Percentiles rank a stretch among this genome's conserved stretches.
phyloP scores from a whole-genome alignment of 2,329 filamentous ascomycete species.

The Tolypocladium ovalisporum region DNA sequence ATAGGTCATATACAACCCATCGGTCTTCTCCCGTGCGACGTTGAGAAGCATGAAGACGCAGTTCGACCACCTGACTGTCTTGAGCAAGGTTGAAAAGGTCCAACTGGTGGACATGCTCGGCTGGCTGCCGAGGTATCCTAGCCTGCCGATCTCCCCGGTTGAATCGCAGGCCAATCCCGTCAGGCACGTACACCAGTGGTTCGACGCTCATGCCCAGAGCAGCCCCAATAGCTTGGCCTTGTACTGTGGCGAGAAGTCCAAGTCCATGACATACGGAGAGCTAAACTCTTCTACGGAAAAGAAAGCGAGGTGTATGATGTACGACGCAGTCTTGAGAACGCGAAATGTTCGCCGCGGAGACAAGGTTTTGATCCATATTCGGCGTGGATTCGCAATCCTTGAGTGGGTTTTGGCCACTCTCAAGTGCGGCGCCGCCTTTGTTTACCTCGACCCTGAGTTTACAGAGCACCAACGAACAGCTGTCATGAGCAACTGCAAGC shows the following conservation, averaged over 20 bases:
- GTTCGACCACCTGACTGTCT: not conserved
- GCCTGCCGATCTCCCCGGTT: not conserved
- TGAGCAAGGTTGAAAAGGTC: not conserved
- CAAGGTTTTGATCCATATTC: not conserved
- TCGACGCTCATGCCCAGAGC: constrained; percentile 3
- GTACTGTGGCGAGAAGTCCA: not conserved
- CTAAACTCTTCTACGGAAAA: constrained; percentile 1
- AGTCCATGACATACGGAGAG: constrained; percentile 2
- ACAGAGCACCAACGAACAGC: not conserved
- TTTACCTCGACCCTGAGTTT: constrained; percentile 2
- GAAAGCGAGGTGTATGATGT: constrained; percentile 1
- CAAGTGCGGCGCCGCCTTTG: constrained; percentile 4
- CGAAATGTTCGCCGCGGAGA: not conserved
- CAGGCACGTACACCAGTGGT: constrained; percentile 4
- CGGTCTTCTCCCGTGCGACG: not conserved
- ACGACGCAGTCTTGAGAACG: not conserved
- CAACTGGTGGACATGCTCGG: constrained; percentile 2
- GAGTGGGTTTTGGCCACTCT: constrained; percentile 4
- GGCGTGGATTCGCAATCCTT: constrained; percentile 1
- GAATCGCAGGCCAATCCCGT: not conserved
- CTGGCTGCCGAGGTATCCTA: constrained; percentile 2
- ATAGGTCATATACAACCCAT: constrained; percentile 4
- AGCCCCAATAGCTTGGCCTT: not conserved
- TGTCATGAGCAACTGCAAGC: constrained; percentile 1
- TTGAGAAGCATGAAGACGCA: constrained; percentile 2